A percentile compares a stretch with the other conserved stretches of the same genome.
These are phyloP conservation scores for Didymella pinodella DNA, from an alignment of 2,329 filamentous ascomycete genomes.

Conservation along the genomic window DNA sequence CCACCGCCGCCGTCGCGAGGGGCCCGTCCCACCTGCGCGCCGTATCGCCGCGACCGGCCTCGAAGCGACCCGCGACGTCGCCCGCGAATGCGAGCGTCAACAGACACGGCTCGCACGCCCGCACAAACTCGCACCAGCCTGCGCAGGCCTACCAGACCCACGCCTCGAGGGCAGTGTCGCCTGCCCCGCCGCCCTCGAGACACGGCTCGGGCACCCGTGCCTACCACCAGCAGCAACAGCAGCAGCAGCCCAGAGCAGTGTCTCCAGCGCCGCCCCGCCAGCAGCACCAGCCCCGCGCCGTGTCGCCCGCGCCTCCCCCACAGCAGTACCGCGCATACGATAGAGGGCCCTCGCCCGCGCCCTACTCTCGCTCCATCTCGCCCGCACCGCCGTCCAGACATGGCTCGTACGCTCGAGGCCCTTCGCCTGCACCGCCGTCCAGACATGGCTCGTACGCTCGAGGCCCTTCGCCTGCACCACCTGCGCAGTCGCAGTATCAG, in stretches of 20 bases:
- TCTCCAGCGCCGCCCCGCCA: slow-evolving; percentile 38
- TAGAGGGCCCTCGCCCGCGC: slow-evolving; percentile 27
- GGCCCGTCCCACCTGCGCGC: slow-evolving; percentile 46
- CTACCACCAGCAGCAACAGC: slow-evolving; percentile 25
- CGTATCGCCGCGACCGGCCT: slow-evolving; percentile 52
- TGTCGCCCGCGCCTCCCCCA: slow-evolving; percentile 37
- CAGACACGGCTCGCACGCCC: slow-evolving; percentile 34
- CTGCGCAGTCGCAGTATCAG: slow-evolving; percentile 25
- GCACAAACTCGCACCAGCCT: slow-evolving; percentile 41
- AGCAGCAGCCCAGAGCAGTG: slow-evolving; percentile 24
- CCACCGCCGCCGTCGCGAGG: background rate
- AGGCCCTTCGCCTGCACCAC: slow-evolving; percentile 39
- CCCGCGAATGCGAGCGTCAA: slow-evolving; percentile 50
- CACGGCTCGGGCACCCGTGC: slow-evolving; percentile 4
- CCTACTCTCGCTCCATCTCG: slow-evolving; percentile 25
- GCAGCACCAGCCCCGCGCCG: slow-evolving; percentile 17
- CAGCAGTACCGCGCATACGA: slow-evolving; percentile 36
- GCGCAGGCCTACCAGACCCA: slow-evolving; percentile 28
- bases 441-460: slow-evolving; percentile 16
- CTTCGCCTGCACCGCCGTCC: slow-evolving; percentile 39
- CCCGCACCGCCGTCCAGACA: slow-evolving; percentile 34
- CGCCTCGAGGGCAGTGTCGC: slow-evolving; percentile 33
- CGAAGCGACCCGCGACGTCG: slow-evolving; percentile 47
- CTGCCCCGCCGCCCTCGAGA: slow-evolving; percentile 37
- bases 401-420: slow-evolving; percentile 14